Conservation (phyloP, 257 asterid species). For the Nicotiana attenuata region DNA sequence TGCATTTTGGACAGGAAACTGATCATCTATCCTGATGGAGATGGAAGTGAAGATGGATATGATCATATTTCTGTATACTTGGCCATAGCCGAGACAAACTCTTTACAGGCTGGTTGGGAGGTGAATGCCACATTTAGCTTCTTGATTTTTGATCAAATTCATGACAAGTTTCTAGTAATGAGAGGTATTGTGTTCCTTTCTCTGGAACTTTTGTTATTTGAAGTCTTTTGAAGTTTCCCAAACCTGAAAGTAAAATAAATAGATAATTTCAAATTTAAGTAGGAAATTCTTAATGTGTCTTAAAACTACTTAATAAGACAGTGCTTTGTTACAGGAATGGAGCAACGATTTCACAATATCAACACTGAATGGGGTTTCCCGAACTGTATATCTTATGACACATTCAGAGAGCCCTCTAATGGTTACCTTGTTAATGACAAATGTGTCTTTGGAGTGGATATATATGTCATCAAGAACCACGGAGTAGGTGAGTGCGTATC, state of each 20-base stretch:
- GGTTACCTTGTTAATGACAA: background rate
- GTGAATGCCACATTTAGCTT: background rate
- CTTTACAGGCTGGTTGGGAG: background rate
- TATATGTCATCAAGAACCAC: background rate
- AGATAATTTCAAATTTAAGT: too few species aligned
- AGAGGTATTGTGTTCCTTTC: background rate
- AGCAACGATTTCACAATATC: too few species aligned
- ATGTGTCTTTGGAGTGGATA: background rate
- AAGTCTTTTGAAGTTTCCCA: too few species aligned
- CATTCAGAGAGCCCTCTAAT: background rate
- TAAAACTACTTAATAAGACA: too few species aligned
- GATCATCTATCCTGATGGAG: background rate
- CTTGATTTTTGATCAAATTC: background rate
- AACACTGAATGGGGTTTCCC: too few species aligned
- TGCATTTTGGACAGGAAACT: background rate
- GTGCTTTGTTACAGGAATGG: too few species aligned
- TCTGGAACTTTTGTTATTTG: too few species aligned
- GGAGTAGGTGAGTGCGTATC: background rate
- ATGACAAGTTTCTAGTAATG: background rate
- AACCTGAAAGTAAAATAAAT: too few species aligned
- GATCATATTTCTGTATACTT: background rate
- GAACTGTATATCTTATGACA: too few species aligned
- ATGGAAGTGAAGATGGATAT: background rate
- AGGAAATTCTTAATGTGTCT: too few species aligned
- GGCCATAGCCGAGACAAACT: background rate